Percentiles rank a stretch among this genome's conserved stretches.
These are phyloP conservation scores for Hypomontagnella submonticulosa DNA, from an alignment of 495 filamentous ascomycete species.

Conservation along the genomic window DNA sequence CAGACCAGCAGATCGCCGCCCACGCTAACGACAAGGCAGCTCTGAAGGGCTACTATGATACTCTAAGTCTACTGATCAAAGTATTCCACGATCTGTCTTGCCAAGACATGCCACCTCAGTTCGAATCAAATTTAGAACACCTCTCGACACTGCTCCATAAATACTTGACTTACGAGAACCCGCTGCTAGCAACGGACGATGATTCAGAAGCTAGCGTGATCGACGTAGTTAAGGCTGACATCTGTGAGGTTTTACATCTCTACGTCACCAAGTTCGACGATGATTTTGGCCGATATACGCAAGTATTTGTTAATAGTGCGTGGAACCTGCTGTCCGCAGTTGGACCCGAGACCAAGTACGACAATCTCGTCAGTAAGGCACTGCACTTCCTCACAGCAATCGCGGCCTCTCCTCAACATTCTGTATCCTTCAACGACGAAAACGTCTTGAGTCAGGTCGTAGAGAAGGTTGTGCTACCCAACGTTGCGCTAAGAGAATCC, in stretches of 20 bases:
- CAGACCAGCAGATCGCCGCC: constrained; percentile 79
- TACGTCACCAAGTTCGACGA: constrained; percentile 95
- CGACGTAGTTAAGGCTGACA: constrained; percentile 88
- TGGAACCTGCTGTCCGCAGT: constrained; percentile 91
- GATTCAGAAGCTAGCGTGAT: constrained; percentile 85
- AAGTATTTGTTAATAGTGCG: constrained; percentile 84
- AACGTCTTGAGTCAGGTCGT: constrained; percentile 81
- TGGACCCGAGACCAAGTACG: constrained; percentile 89
- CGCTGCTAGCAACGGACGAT: constrained; percentile 80
- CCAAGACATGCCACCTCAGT: constrained; percentile 93
- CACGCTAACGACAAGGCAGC: constrained; percentile 77
- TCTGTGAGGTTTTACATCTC: constrained; percentile 86
- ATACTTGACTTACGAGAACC: constrained; percentile 90
- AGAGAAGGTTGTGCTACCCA: constrained; percentile 94
- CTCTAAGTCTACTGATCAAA: constrained; percentile 86
- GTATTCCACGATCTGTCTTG: constrained; percentile 95
- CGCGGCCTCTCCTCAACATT: constrained; percentile 78
- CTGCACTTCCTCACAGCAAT: constrained; percentile 94
- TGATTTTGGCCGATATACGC: constrained; percentile 80
- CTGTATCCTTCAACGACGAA: constrained; percentile 84
- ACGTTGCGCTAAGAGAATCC: constrained; percentile 86
- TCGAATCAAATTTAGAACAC: constrained; percentile 82
- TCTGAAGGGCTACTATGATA: constrained; percentile 79
- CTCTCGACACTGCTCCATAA: constrained; percentile 87
- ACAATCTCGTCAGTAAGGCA: constrained; percentile 93